These are phyloP conservation scores for Suillus cothurnatus DNA, from an alignment of 768 basidiomycete species.

Conservation along the genomic window DNA sequence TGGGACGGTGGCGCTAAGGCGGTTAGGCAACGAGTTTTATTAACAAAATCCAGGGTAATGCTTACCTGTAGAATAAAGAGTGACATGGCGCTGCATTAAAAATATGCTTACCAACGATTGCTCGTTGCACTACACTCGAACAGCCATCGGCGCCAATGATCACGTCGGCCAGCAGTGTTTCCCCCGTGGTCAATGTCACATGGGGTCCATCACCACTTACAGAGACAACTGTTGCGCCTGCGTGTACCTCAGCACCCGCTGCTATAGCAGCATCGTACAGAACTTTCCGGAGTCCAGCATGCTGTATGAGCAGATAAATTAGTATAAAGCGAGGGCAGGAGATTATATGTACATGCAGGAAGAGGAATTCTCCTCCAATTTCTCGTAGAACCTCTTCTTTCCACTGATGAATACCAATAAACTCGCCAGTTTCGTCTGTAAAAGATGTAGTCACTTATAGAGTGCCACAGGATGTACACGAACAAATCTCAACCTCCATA, in stretches of 20 bases:
- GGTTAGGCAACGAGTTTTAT: constrained; percentile 1
- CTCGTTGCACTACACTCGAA: constrained; percentile 40
- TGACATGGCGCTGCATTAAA: constrained; percentile 26
- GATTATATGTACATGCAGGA: constrained; percentile 44
- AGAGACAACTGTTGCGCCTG: constrained; percentile 41
- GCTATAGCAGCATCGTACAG: constrained; percentile 47
- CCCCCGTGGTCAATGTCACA: constrained; percentile 45
- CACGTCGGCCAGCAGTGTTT: constrained; percentile 49
- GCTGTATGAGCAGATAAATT: constrained; percentile 35
- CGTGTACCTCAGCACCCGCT: constrained; percentile 51
- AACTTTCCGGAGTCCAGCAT: constrained; percentile 52
- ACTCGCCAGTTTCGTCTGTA: constrained; percentile 46
- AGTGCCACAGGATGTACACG: constrained; percentile 14
- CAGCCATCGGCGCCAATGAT: constrained; percentile 65
- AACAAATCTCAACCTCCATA: constrained; percentile 30
- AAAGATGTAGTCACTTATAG: constrained; percentile 16
- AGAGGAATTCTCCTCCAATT: constrained; percentile 50
- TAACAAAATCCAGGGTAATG: constrained; percentile 1
- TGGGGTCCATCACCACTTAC: constrained; percentile 29
- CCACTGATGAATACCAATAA: constrained; percentile 48
- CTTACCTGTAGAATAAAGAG: constrained; percentile 48
- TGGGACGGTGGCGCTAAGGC: constrained; percentile 42
- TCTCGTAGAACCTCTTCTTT: constrained; percentile 50
- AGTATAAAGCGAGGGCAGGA: constrained; percentile 3
- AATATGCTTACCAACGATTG: constrained; percentile 36